phyloP scores from a whole-genome alignment of 495 filamentous ascomycete genomes.

The Penicillium paradoxum region DNA sequence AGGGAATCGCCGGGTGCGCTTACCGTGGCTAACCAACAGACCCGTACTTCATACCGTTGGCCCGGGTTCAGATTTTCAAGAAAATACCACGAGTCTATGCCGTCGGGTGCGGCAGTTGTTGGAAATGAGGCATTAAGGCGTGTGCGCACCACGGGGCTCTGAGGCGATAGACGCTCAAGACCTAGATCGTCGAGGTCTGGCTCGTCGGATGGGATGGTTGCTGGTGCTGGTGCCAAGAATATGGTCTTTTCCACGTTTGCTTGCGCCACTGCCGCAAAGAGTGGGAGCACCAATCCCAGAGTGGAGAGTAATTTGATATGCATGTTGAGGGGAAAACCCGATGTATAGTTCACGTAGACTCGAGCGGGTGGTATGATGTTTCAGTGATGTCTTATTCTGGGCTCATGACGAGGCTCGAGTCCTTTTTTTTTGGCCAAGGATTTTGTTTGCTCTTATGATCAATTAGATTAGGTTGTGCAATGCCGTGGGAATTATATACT shows the following conservation, averaged over 20 bases:
- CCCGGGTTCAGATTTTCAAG: slow-evolving; percentile 67
- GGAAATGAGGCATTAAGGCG: slow-evolving; percentile 64
- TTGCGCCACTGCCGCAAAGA: slow-evolving; percentile 23
- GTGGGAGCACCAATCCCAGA: slow-evolving; percentile 26
- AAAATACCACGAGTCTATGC: slow-evolving; percentile 72
- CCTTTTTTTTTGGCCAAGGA: neutral
- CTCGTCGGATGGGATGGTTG: slow-evolving; percentile 49
- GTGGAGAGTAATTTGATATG: slow-evolving; percentile 10
- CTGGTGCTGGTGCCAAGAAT: slow-evolving; percentile 64
- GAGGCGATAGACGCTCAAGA: slow-evolving; percentile 59
- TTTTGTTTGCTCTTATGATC: neutral
- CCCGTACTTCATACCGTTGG: slow-evolving; percentile 83
- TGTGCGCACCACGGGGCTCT: slow-evolving; percentile 50
- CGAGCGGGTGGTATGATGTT: neutral
- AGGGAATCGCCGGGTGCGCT: slow-evolving; percentile 26
- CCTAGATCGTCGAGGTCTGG: slow-evolving; percentile 60
- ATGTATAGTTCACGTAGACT: slow-evolving; percentile 2
- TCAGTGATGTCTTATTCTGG: neutral
- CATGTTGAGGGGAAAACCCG: slow-evolving; percentile 12
- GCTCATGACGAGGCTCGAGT: neutral
- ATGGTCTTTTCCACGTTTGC: slow-evolving; percentile 91
- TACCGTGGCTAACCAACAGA: slow-evolving; percentile 94
- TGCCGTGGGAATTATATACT: neutral
- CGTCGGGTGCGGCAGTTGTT: slow-evolving; percentile 43
- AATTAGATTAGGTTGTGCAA: neutral